Conservation (phyloP, 768 basidiomycete species). For the Tephrocybe rancida region DNA sequence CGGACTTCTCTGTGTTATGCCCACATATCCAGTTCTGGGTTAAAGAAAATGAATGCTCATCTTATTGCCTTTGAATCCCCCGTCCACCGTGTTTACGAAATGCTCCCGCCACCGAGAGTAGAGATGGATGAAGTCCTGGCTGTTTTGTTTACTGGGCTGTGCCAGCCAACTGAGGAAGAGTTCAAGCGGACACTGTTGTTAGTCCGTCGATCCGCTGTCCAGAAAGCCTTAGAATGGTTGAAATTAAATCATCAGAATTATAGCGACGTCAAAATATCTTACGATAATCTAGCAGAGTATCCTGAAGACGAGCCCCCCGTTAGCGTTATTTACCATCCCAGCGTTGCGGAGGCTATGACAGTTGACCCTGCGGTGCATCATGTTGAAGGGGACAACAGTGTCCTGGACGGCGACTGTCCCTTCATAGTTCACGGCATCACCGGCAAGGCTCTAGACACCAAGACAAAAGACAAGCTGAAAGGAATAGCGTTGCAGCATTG, state of each 20-base stretch:
- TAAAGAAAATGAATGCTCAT: constrained; percentile 34
- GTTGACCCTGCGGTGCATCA: constrained; percentile 18
- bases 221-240: constrained; percentile 34
- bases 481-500: too few species aligned
- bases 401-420: constrained; percentile 29
- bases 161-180: constrained; percentile 25
- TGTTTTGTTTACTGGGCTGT: constrained; percentile 32
- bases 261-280: constrained; percentile 28
- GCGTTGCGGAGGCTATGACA: neutral
- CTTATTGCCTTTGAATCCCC: constrained; percentile 32
- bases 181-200: constrained; percentile 8
- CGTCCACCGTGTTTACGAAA: constrained; percentile 27
- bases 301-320: constrained; percentile 23
- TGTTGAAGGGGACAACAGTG: constrained; percentile 15
- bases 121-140: constrained; percentile 34
- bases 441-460: too few species aligned
- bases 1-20: constrained; percentile 23
- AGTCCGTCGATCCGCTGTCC: neutral
- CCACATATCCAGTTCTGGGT: constrained; percentile 24
- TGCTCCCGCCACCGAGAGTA: constrained; percentile 20
- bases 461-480: too few species aligned
- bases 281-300: constrained; percentile 25
- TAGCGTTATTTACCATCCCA: constrained; percentile 19
- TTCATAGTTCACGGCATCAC: too few species aligned
- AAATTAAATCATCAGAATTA: constrained; percentile 37